Evolutionary conservation across 805 yeast species (phyloP), one percentile per base, ranked within the genome.

Genomic region (Henningerozyma blattae): DNA sequence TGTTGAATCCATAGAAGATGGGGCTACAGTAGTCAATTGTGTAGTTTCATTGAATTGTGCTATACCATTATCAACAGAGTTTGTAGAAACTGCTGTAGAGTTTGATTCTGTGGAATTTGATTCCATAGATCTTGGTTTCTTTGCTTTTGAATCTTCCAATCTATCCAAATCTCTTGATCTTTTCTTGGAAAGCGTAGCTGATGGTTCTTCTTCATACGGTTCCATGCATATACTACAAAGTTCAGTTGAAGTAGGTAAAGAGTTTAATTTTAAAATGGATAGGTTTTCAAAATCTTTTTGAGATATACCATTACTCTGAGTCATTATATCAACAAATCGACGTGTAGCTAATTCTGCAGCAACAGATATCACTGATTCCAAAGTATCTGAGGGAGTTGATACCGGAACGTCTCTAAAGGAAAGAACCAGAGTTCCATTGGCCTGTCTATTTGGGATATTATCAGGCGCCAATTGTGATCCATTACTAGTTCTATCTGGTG

Each of bases 291-390:
- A 77, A 22, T 60, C 61, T 18, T 68, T 69, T 16, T 62, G 52
- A 0, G 77, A 59, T 4, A 77, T 62, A 8, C 84, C 83, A 25
- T 66, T 61, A 15, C 65, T 61, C 35, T 62, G 64, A 36, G 66
- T 62, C 20, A 68, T 58, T 27, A 68, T 64, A 15, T 69, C 65
- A 4, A 72, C 64, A 25, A 78, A 70, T 13, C 83, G 73, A 27
- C 77, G 60, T 50, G 77, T 64, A 1, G 86, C 86, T 54, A 79
- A 66, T 18, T 75, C 73, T 0, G 87, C 77, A 2, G 86, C 85
- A 36, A 79, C 56, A 18, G 77, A 62, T 10, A 80, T 70, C 35
- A 79, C 63, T 24, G 70, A 73, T 46, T 72, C 76, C 22, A 78
- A 60, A 24, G 72, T 65, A 25, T 68, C 67, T n/a, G 75, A 78